Base-by-base conservation (phyloP, 345 rosid species). In the Brassica napus region DNA sequence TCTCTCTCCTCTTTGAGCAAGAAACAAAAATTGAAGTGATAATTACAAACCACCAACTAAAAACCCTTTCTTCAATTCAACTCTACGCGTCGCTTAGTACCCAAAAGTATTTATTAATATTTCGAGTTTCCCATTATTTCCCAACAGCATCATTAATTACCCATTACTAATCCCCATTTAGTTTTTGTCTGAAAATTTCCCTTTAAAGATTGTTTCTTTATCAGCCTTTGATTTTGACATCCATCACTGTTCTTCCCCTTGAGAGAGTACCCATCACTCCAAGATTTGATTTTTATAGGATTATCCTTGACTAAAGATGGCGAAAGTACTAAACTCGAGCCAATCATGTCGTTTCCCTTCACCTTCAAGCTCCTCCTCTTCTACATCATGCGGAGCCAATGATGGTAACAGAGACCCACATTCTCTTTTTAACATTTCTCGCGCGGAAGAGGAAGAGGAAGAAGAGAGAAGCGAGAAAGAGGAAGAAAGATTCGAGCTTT, bases 321-420 rank as follows among this genome's bases (percentile, higher is more conserved):
- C 97, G 35, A 93, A 89, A 73, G 92, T 94, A 62, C 80, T 90
- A 35, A 90, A 84, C 79, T 84, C 91, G 52, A 87, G 81, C 76
- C 93, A 89, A 77, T 89, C 90, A 74, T 89, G 92, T 84, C 89
- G 86, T 77, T 92, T 91, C 89, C 85, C 98, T 89, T 94, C 93
- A 76, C 82, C 97, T 76, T 86, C 97, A 92, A 94, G 98, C 87
- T 86, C 94, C 87, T 86, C 94, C 52, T 82, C 90, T 35, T 83
- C 97, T 8, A 65, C 92, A 60, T 84, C 89, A 77, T 87, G 85
- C 78, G 90, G 77, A 21, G 77, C 57, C 79, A 78, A 85, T 90
- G 88, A 89, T 84, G 82, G 42, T 85, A 52, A 49, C 8, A 81
- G 84, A 67, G 77, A 70, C 76, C 79, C 78, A 39, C 85, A 84